Conservation (phyloP, 257 asterid genomes). For the Nicotiana noctiflora region DNA sequence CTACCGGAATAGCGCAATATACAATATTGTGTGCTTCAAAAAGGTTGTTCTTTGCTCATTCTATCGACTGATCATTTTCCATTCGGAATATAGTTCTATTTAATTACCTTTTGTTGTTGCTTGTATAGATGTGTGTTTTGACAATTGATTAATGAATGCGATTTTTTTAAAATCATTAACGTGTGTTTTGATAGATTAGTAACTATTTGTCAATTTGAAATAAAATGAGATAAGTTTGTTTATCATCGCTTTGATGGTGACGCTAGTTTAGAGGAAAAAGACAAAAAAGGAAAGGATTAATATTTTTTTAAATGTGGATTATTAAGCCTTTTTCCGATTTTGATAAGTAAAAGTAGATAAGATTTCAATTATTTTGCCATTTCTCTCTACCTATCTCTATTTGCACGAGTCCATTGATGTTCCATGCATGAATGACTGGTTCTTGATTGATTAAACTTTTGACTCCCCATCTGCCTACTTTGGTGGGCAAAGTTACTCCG, state of each 20-base stretch:
- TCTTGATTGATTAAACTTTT: background rate
- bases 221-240: background rate
- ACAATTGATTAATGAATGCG: background rate
- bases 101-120: background rate
- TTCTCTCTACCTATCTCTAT: background rate
- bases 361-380: conserved; percentile 8
- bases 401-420: background rate
- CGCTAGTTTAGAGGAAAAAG: background rate
- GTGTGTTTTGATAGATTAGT: background rate
- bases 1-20: background rate
- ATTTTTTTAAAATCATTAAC: background rate
- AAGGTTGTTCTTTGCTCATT: background rate
- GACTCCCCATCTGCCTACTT: background rate
- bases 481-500: background rate
- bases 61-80: background rate
- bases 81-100: background rate
- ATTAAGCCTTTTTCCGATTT: background rate
- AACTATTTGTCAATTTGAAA: background rate
- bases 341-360: background rate
- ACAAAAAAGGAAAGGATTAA: background rate
- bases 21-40: background rate
- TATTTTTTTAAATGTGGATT: background rate
- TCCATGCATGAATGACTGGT: background rate
- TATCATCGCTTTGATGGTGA: background rate
- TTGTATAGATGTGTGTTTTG: background rate